phyloP scores from a whole-genome alignment of 202 grass and related monocot species.

The Eragrostis tef region DNA sequence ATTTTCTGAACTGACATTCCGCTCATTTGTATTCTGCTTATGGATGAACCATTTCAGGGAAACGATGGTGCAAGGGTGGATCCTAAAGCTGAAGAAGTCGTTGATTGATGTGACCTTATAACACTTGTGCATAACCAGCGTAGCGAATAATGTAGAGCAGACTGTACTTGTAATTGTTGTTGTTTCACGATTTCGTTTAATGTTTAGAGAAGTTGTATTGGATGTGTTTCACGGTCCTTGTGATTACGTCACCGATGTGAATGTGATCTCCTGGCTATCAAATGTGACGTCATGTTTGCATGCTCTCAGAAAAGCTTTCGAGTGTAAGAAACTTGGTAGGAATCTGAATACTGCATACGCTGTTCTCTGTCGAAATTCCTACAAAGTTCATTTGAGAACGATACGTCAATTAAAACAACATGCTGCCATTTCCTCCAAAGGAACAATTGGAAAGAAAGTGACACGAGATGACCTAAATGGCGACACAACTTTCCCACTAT shows the following conservation, averaged over 20 bases:
- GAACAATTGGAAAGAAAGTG: neutral
- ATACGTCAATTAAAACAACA: neutral
- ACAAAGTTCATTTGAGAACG: neutral
- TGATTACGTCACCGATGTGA: no score
- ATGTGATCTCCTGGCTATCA: neutral
- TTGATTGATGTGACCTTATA: conserved; percentile 28
- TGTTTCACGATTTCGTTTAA: neutral
- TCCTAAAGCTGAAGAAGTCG: conserved; percentile 17
- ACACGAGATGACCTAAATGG: neutral
- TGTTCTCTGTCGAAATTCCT: neutral
- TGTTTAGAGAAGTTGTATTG: conserved; percentile 7
- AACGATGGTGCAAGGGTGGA: neutral
- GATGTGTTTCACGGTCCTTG: neutral
- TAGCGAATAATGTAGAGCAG: conserved; percentile 55
- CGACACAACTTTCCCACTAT: neutral
- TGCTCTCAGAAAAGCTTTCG: neutral
- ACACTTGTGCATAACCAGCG: conserved; percentile 37
- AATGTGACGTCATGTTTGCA: neutral
- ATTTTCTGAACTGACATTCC: neutral
- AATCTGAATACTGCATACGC: neutral
- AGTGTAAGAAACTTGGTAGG: neutral
- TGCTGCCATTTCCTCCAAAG: neutral
- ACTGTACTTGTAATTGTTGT: conserved; percentile 25
- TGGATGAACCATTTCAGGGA: conserved; percentile 35
- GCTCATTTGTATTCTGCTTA: neutral